Conservation (phyloP, 371 early-diverging fungal species). For the Lichtheimia corymbifera region DNA sequence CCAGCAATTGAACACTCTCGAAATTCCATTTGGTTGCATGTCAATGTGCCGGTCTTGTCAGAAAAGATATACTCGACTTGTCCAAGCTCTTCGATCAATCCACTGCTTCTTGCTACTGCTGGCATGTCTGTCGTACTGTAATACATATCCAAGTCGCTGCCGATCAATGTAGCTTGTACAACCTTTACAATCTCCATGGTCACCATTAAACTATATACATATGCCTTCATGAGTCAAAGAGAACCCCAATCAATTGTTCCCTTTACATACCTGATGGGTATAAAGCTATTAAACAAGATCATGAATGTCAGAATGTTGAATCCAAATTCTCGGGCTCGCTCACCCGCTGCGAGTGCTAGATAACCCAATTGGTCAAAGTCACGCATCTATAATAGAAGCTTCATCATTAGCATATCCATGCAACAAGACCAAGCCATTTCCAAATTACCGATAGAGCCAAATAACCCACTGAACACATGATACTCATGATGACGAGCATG, state of each 20-base stretch:
- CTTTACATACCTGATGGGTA: conserved; percentile 73
- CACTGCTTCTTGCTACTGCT: conserved; percentile 86
- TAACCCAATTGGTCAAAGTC: conserved; percentile 31
- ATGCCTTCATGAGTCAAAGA: background rate
- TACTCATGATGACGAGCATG: conserved; percentile 80
- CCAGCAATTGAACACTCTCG: conserved; percentile 84
- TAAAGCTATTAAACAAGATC: conserved; percentile 89
- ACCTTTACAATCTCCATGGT: conserved; percentile 93
- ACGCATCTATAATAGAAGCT: background rate
- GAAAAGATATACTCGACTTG: conserved; percentile 86
- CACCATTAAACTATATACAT: conserved; percentile 71
- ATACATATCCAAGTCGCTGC: conserved; percentile 83
- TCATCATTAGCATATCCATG: background rate
- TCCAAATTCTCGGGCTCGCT: conserved; percentile 53
- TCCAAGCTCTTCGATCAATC: conserved; percentile 93
- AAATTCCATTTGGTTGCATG: conserved; percentile 96
- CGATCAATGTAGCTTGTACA: conserved; percentile 78
- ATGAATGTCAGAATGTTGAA: conserved; percentile 82
- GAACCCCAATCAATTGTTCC: background rate
- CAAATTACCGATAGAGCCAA: conserved; percentile 48
- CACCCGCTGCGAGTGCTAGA: conserved; percentile 20
- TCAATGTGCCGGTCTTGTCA: conserved; percentile 95
- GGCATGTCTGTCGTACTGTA: conserved; percentile 83
- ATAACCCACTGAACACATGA: conserved; percentile 81
- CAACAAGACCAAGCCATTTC: background rate